Conservation (phyloP, 2,329 filamentous ascomycete genomes). For the Rhytidhysteron rufulum region DNA sequence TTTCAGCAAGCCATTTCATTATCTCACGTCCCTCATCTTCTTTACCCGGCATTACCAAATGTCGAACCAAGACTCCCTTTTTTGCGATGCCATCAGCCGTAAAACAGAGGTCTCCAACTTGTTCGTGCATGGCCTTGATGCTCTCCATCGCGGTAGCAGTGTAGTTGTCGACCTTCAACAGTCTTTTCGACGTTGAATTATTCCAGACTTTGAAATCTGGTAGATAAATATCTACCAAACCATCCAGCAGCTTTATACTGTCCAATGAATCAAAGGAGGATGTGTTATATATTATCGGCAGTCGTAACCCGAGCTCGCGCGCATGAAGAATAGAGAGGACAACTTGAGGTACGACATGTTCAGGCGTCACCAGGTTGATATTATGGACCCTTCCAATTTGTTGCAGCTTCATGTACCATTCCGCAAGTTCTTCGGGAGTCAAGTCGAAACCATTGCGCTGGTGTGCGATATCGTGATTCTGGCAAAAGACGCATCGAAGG, state of each 20-base stretch:
- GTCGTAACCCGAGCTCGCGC: constrained; percentile 61
- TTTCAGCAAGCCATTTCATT: constrained; percentile 69
- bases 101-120: constrained; percentile 81
- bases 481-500: constrained; percentile 67
- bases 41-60: constrained; percentile 81
- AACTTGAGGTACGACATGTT: constrained; percentile 83
- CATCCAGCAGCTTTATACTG: constrained; percentile 69
- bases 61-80: constrained; percentile 69
- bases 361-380: constrained; percentile 82
- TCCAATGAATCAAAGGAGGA: constrained; percentile 74
- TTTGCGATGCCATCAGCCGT: constrained; percentile 78
- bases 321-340: constrained; percentile 72
- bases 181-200: constrained; percentile 59
- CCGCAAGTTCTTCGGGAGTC: constrained; percentile 71
- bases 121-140: constrained; percentile 73
- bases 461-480: constrained; percentile 81
- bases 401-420: constrained; percentile 82
- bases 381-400: constrained; percentile 79
- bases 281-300: constrained; percentile 83
- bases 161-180: constrained; percentile 78
- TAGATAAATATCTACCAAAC: constrained; percentile 81
- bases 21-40: constrained; percentile 71
- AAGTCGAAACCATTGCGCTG: constrained; percentile 77
- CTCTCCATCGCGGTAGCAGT: constrained; percentile 69
- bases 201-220: constrained; percentile 86